Evolutionary conservation across 441 rosid genomes (phyloP).

Genomic region (Corymbia calophylla): DNA sequence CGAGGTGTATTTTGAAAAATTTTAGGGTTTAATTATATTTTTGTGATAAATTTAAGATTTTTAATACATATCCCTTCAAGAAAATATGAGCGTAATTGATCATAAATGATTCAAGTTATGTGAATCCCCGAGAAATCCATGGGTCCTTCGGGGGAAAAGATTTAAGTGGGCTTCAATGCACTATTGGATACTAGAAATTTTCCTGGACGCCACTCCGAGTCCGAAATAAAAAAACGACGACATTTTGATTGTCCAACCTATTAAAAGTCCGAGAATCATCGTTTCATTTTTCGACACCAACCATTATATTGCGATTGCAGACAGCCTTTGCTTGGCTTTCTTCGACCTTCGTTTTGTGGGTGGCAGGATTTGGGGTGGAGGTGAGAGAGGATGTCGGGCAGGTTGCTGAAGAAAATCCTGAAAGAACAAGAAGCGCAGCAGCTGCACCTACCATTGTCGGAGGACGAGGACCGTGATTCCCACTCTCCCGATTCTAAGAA

Average conservation of each 20-base stretch:
- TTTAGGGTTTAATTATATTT: not conserved
- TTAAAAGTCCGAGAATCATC: not conserved
- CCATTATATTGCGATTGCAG: not conserved
- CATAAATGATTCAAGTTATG: not conserved
- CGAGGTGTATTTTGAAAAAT: not conserved
- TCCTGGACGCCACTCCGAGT: too few species aligned
- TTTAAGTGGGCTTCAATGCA: not conserved
- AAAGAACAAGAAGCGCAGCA: conserved; percentile 59
- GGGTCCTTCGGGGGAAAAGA: not conserved
- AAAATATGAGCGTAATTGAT: not conserved
- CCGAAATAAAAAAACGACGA: not conserved
- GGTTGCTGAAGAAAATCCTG: conserved; percentile 69
- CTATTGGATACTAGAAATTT: too few species aligned
- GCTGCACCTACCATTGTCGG: conserved; percentile 13
- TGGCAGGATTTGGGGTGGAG: not conserved
- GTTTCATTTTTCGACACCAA: not conserved
- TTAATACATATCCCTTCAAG: not conserved
- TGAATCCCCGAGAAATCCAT: not conserved
- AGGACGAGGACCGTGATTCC: conserved; percentile 25
- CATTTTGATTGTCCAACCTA: not conserved
- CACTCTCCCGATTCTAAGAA: conserved; percentile 28
- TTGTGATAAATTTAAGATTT: not conserved
- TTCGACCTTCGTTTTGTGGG: not conserved
- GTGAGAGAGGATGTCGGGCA: conserved; percentile 48
- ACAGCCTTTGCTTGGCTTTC: not conserved